Percentiles rank a stretch among this genome's conserved stretches.
phyloP scores from a whole-genome alignment of 2,329 filamentous ascomycete species.

The Stachybotrys elegans region DNA sequence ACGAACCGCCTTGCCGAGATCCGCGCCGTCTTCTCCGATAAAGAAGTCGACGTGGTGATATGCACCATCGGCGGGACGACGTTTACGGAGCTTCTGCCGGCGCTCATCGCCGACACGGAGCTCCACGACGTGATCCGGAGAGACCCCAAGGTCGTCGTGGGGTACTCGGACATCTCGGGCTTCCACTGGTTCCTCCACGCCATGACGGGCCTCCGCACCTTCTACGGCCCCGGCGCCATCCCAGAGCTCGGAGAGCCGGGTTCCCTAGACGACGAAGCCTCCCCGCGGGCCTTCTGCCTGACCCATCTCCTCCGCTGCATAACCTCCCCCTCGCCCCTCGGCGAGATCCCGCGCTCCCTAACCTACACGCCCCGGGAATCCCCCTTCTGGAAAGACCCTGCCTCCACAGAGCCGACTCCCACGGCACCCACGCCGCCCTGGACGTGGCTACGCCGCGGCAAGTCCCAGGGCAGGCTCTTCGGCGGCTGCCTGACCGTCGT shows the following conservation, averaged over 20 bases:
- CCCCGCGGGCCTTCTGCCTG: constrained; percentile 23
- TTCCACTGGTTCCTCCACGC: constrained; percentile 36
- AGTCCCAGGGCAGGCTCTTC: constrained; percentile 36
- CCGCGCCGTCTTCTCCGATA: constrained; percentile 30
- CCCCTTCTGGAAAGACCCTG: constrained; percentile 14
- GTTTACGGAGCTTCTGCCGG: constrained; percentile 34
- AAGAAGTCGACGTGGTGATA: constrained; percentile 28
- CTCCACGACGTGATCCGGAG: constrained; percentile 25
- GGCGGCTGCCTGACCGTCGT: constrained; percentile 36
- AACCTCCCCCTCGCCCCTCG: constrained; percentile 17
- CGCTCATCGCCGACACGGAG: constrained; percentile 27
- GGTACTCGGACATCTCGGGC: constrained; percentile 35
- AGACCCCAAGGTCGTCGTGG: constrained; percentile 36
- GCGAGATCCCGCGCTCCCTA: constrained; percentile 24
- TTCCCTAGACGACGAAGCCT: constrained; percentile 15
- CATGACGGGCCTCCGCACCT: constrained; percentile 33
- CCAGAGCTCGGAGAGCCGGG: constrained; percentile 30
- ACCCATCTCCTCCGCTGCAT: constrained; percentile 27
- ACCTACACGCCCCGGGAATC: constrained; percentile 22
- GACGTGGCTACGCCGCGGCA: constrained; percentile 31
- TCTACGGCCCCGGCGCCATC: constrained; percentile 35
- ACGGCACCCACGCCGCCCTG: constrained; percentile 23
- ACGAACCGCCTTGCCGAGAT: constrained; percentile 31
- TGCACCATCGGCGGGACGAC: constrained; percentile 33
- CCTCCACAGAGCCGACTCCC: constrained; percentile 19